Base-by-base conservation (phyloP, 257 asterid genomes). In the Ajuga chamaepitys region DNA sequence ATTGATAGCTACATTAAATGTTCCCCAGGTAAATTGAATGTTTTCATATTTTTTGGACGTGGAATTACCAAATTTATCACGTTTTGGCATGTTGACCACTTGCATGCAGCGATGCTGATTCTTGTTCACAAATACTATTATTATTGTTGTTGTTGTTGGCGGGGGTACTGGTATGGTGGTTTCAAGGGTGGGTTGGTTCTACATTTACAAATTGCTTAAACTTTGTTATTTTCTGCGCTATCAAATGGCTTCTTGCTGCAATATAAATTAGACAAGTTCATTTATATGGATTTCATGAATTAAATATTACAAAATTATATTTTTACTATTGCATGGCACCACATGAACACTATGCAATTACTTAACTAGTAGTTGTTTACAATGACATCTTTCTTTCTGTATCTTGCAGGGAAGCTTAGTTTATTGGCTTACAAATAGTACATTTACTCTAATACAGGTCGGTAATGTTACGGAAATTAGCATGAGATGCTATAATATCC, bases 391-490 rank as follows among this genome's bases (percentile, higher is more conserved):
- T 54, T 66, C 34, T 75, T 67, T 73, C 60, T 38, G 22, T 66
- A 50, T 69, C 67, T 78, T 89, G 74, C 95, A 93, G 96, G 99
- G 97, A 56, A 80, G 95, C 78, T 84, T 85, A 78, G 75, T 93
- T 26, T 84, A 82, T 77, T 93, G 99, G 97, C 58, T 87, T 57
- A 80, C 95, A 67, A 93, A 89, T 76, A 83, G 96, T 80, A 80
- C 92, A 8, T 55, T 86, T 66, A 76, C 80, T 63, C 70, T 80
- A 58, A 25, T 77, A 68, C 96, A 89, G 96, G 97, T 89, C 37
- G 67, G 87, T 78, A 17, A 26, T 55, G 20, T 40, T 62, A 13
- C 67, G 9, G 18, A 56, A 45, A 37, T 63, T 34, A 24, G 11
- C 26, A n/a, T n/a, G 55, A 24, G 16, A 21, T 57, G 65, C 59